These are phyloP conservation scores for Scopulariopsis brevicaulis DNA, from an alignment of 2,329 filamentous ascomycete species.

Conservation along the genomic window DNA sequence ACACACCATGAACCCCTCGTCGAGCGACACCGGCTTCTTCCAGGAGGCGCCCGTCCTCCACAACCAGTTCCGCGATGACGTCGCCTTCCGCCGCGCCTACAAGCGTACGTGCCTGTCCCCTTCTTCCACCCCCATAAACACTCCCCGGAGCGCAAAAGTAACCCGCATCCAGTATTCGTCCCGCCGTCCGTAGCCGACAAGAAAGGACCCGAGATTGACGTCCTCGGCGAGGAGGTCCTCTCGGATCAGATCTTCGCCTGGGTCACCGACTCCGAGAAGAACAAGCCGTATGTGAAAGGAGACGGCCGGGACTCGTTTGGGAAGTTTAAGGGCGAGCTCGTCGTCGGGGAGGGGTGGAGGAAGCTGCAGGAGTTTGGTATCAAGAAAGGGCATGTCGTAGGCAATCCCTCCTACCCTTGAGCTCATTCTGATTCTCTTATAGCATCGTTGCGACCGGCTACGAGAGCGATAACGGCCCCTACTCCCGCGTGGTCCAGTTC, in stretches of 20 bases:
- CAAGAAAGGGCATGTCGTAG: conserved; percentile 2
- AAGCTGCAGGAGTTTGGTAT: conserved; percentile 9
- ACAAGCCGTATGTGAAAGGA: conserved; percentile 47
- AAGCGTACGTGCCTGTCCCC: conserved; percentile 25
- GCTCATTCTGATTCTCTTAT: neutral
- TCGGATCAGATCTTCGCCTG: conserved; percentile 34
- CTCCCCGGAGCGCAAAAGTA: neutral
- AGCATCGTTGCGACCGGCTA: conserved; percentile 9
- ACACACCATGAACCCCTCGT: conserved; percentile 5
- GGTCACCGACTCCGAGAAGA: conserved; percentile 53
- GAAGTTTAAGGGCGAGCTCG: conserved; percentile 17
- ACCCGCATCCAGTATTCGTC: neutral
- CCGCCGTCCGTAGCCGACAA: conserved; percentile 5
- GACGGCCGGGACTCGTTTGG: conserved; percentile 52
- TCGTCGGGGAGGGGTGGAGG: conserved; percentile 9
- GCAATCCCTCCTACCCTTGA: neutral
- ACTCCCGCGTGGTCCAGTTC: conserved; percentile 10
- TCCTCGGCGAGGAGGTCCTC: conserved; percentile 8
- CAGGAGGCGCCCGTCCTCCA: conserved; percentile 8
- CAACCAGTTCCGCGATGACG: conserved; percentile 47
- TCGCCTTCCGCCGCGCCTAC: conserved; percentile 37
- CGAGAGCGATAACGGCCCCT: conserved; percentile 4
- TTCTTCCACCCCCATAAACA: neutral
- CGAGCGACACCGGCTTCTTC: conserved; percentile 11
- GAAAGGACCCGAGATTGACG: conserved; percentile 4